Conservation (phyloP, 2,329 filamentous ascomycete species). For the Penicillium thymicola region DNA sequence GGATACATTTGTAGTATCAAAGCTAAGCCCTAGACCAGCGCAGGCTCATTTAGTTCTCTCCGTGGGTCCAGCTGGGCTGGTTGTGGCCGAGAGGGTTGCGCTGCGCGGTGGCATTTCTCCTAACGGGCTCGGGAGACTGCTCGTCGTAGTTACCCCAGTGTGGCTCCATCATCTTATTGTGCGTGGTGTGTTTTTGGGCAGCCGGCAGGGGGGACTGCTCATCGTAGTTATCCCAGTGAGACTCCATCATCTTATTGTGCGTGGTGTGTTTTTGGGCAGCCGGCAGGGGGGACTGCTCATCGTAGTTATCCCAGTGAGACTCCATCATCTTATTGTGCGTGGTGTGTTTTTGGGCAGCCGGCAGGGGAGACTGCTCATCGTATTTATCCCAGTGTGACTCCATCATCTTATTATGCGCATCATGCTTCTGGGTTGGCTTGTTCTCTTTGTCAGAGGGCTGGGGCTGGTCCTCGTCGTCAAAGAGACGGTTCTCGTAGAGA, state of each 20-base stretch:
- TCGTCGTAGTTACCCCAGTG: slow-evolving; percentile 47
- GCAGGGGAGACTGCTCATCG: slow-evolving; percentile 30
- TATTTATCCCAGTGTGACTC: slow-evolving; percentile 53
- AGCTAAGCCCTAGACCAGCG: not conserved
- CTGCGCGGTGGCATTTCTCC: slow-evolving; percentile 24
- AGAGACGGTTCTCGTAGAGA: slow-evolving; percentile 75
- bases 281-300: slow-evolving; percentile 27
- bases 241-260: slow-evolving; percentile 62
- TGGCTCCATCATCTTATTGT: slow-evolving; percentile 64
- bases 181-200: not conserved
- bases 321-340: slow-evolving; percentile 61
- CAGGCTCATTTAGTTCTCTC: slow-evolving; percentile 28
- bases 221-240: slow-evolving; percentile 49
- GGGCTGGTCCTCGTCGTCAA: slow-evolving; percentile 61
- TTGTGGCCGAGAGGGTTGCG: slow-evolving; percentile 28
- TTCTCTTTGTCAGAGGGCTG: slow-evolving; percentile 38
- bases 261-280: not conserved
- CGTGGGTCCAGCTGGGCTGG: slow-evolving; percentile 44
- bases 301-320: slow-evolving; percentile 49
- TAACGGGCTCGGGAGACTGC: slow-evolving; percentile 26
- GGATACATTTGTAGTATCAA: not conserved
- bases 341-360: not conserved
- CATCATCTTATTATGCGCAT: slow-evolving; percentile 59
- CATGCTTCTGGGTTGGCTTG: slow-evolving; percentile 54
- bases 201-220: slow-evolving; percentile 20